Base-by-base conservation (phyloP, 129 eudicot species). In the Smallanthus sonchifolius region DNA sequence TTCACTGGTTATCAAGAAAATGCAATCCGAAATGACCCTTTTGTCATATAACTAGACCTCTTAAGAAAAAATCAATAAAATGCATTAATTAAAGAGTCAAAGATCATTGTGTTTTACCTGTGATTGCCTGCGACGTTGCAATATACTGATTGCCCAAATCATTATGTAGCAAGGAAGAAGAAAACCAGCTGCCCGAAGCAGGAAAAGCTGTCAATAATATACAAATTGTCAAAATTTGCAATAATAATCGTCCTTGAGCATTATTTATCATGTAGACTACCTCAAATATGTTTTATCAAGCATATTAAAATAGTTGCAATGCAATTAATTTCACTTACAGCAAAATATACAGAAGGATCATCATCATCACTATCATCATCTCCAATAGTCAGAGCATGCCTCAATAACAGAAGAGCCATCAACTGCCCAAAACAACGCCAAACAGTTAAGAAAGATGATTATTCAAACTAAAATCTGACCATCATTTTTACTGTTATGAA, bases 141-240 rank as follows among this genome's bases (percentile, higher is more conserved):
- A 71, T 64, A 90, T 54, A 73, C 96, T 85, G 51, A 90, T 82
- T 76, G 89, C 96, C 96, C 96, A 90, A 17, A 89, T 87, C 88
- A 90, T 87, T 63, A 90, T 83, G 83, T 90, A 90, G 80, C 96
- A 90, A 30, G 96, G 96, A 66, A 90, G 94, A 62, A 90, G 96
- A 82, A 90, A 90, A 60, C 94, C 93, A 76, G 91, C 89, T 67
- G 91, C 94, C 66, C 96, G 88, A 48, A 90, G 91, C 83, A 90
- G 69, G 81, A 85, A 85, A 40, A 90, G 84, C 96, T 90, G 89
- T 47, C 63, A 75, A 54, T 65, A 44, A 69, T 69, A 73, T 36
- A 51, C 47, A 67, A 11, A 20, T 67, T 11, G 48, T 45, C 70
- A 69, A 70, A 10, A 35, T 52, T 19, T 49, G 61, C 67, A 77